Conservation (phyloP, 2,329 filamentous ascomycete species). For the Hypoxylon sp. region DNA sequence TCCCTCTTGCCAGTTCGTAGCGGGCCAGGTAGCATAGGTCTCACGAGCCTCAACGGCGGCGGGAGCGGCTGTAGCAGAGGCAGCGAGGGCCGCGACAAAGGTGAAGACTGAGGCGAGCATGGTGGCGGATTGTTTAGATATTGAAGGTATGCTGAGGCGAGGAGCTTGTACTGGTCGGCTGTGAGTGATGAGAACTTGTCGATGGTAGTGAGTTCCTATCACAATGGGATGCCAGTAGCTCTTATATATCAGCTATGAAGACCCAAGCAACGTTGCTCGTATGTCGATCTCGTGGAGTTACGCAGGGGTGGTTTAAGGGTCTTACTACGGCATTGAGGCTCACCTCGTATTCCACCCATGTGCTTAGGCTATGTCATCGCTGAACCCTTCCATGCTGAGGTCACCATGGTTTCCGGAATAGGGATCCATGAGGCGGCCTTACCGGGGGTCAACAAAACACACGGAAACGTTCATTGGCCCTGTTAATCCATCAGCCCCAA, state of each 20-base stretch:
- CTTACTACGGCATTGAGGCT: conserved; percentile 22
- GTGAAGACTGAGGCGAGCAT: conserved; percentile 39
- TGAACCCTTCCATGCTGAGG: conserved; percentile 10
- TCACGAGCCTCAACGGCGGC: conserved; percentile 11
- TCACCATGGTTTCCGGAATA: conserved; percentile 19
- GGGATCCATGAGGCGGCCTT: conserved; percentile 16
- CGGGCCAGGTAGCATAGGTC: conserved; percentile 35
- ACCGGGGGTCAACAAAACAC: background rate
- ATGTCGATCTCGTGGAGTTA: conserved; percentile 20
- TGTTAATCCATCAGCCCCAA: conserved; percentile 19
- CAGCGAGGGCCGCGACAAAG: conserved; percentile 34
- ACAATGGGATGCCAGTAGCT: background rate
- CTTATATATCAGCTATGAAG: conserved; percentile 21
- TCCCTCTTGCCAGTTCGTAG: conserved; percentile 39
- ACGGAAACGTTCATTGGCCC: conserved; percentile 12
- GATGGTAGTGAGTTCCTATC: background rate
- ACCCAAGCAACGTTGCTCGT: conserved; percentile 18
- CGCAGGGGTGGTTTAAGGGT: background rate
- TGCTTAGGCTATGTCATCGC: conserved; percentile 18
- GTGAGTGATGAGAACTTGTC: conserved; percentile 13
- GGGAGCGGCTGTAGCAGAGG: conserved; percentile 31
- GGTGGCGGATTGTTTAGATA: conserved; percentile 15
- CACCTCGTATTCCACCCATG: conserved; percentile 30
- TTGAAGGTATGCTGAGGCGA: background rate
- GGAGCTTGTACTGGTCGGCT: conserved; percentile 6